Base-by-base conservation (phyloP, 495 filamentous ascomycete species). In the Hyaloscypha hepaticicola region DNA sequence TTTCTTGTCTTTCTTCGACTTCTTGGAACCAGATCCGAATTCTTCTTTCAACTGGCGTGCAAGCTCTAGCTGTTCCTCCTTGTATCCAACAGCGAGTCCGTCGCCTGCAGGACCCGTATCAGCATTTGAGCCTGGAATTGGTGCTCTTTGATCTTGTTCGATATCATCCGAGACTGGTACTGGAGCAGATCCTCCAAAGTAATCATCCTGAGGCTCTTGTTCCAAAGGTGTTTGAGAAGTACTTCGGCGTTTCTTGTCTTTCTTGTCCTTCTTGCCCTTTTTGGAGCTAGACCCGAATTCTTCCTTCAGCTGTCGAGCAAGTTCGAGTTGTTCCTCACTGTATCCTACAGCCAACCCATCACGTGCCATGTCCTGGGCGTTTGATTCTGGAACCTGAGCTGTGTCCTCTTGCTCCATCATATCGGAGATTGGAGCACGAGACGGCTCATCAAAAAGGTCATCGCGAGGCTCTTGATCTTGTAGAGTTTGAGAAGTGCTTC, bases 221-320 rank as follows among this genome's bases (percentile, higher is more conserved):
- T 58, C 64, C 21, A 55, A 27, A 51, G 60, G 67, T 24, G 63
- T 59, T 26, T 66, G 58, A 58, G 60, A 65, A 52, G 58, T 52
- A 34, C 65, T 70, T 63, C 52, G 34, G 33, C 53, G 51, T 51
- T 67, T 70, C 64, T 65, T 76, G 73, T 68, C 69, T 65, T 77
- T 68, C 61, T 66, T 73, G 74, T 76, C 79, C 74, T 77, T 78
- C 76, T 78, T 82, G 72, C 77, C 55, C 64, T 73, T 75, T 26
- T 64, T 72, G 27, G 63, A 66, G 21, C 64, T 70, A 61, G 63
- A 72, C 58, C 60, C 67, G 63, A 72, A 72, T 26, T 68, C 63
- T 58, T 71, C 71, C 65, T 74, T 70, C 26, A 77, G 75, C 75
- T 79, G 66, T 74, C 76, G 71, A 76, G 80, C 49, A 58, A 71